Evolutionary conservation across 2,329 filamentous ascomycete genomes (phyloP).

Genomic region (Paracamarosporium sp.): DNA sequence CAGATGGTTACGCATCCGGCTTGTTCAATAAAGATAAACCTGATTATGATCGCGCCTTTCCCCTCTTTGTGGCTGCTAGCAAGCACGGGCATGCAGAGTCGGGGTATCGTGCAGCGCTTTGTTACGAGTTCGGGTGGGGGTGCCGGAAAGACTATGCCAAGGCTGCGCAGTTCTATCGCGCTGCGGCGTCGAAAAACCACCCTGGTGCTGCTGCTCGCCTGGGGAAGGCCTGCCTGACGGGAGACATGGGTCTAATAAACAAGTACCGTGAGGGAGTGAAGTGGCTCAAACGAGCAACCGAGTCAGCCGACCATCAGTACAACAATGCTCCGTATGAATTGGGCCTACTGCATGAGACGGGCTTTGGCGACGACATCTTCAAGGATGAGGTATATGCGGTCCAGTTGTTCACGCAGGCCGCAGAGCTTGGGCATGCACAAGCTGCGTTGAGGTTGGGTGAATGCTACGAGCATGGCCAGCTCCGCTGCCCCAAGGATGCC

Average conservation of each 20-base stretch:
- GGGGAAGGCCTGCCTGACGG: constrained; percentile 86
- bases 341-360: constrained; percentile 84
- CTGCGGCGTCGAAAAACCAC: constrained; percentile 90
- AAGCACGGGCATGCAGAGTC: constrained; percentile 98
- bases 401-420: constrained; percentile 91
- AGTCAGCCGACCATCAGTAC: constrained; percentile 89
- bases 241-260: constrained; percentile 83
- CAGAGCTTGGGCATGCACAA: constrained; percentile 86
- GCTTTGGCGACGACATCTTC: constrained; percentile 95
- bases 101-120: constrained; percentile 88
- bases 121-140: constrained; percentile 98
- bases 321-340: constrained; percentile 93
- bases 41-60: constrained; percentile 90
- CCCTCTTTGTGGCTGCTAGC: constrained; percentile 88
- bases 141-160: constrained; percentile 88
- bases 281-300: constrained; percentile 92
- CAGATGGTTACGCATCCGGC: constrained; percentile 91
- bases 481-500: constrained; percentile 88
- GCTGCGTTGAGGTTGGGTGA: constrained; percentile 91
- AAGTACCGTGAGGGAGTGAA: constrained; percentile 91
- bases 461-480: constrained; percentile 90
- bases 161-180: constrained; percentile 90
- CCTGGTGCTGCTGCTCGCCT: constrained; percentile 93
- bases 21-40: constrained; percentile 94
- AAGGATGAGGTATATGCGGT: constrained; percentile 88